Percentiles rank a stretch among this genome's conserved stretches.
These are phyloP conservation scores for Abelmoschus esculentus DNA, from an alignment of 345 rosid genomes.

Conservation along the genomic window DNA sequence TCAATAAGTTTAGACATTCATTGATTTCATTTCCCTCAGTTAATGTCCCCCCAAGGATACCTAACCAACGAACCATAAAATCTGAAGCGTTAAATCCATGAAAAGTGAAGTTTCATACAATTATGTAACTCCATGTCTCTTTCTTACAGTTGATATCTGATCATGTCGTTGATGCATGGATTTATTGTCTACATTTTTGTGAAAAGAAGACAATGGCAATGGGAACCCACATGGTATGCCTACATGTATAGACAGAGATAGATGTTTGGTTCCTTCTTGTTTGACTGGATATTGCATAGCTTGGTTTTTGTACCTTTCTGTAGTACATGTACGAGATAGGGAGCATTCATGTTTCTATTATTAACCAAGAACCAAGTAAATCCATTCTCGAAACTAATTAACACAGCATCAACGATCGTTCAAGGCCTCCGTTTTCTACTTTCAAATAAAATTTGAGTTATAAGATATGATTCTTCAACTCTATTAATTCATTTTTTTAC, in stretches of 20 bases:
- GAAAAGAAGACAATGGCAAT: background rate
- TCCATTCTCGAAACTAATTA: too few species aligned
- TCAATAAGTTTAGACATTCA: too few species aligned
- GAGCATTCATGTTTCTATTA: background rate
- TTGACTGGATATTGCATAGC: background rate
- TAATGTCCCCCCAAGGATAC: background rate
- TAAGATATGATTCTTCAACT: too few species aligned
- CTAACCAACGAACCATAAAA: background rate
- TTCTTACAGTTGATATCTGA: too few species aligned
- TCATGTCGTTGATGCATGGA: background rate
- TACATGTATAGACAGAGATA: background rate
- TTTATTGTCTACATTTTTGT: background rate
- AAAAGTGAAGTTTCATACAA: slow-evolving; percentile 2
- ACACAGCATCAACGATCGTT: too few species aligned
- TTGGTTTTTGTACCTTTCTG: background rate
- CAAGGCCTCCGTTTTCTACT: too few species aligned
- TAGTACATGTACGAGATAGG: background rate
- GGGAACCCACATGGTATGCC: background rate
- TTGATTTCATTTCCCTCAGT: background rate
- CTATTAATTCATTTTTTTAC: too few species aligned
- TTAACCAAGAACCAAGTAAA: background rate
- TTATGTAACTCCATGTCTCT: background rate
- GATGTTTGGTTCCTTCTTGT: background rate
- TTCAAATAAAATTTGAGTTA: too few species aligned
- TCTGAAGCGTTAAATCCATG: background rate